Evolutionary conservation across 1,284 basidiomycete species (phyloP).

Genomic region (Amylostereum areolatum): DNA sequence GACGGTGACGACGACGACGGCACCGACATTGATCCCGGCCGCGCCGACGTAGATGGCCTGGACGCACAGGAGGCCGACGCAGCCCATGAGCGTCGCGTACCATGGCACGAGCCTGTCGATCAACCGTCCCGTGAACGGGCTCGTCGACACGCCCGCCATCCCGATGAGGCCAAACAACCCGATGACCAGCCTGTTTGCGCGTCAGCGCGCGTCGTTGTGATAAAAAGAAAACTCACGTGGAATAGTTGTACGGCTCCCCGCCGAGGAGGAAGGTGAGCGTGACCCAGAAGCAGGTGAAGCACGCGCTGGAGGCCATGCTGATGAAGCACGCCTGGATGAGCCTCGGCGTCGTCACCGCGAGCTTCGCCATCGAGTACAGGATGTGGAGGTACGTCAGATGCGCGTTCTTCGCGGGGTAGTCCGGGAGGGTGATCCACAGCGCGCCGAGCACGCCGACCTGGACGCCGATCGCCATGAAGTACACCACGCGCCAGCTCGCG

Average conservation of each 20-base stretch:
- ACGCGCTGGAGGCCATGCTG: constrained; percentile 31
- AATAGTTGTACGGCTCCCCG: not conserved
- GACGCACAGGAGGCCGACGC: constrained; percentile 25
- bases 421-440: constrained; percentile 40
- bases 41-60: constrained; percentile 39
- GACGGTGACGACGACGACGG: constrained; percentile 38
- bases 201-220: not conserved
- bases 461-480: constrained; percentile 38
- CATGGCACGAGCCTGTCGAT: constrained; percentile 48
- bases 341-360: constrained; percentile 40
- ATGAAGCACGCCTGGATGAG: constrained; percentile 40
- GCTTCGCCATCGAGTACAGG: constrained; percentile 39
- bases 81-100: constrained; percentile 38
- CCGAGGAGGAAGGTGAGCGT: not conserved
- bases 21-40: constrained; percentile 37
- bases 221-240: not conserved
- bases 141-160: constrained; percentile 36
- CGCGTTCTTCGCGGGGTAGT: constrained; percentile 42
- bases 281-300: constrained; percentile 40
- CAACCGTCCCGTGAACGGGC: constrained; percentile 42
- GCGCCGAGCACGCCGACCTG: constrained; percentile 29
- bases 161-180: constrained; percentile 56
- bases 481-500: constrained; percentile 40
- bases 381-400: constrained; percentile 38
- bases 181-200: constrained; percentile 34